Base-by-base conservation (phyloP, 306 rosid genomes). In the Leucaena leucocephala region DNA sequence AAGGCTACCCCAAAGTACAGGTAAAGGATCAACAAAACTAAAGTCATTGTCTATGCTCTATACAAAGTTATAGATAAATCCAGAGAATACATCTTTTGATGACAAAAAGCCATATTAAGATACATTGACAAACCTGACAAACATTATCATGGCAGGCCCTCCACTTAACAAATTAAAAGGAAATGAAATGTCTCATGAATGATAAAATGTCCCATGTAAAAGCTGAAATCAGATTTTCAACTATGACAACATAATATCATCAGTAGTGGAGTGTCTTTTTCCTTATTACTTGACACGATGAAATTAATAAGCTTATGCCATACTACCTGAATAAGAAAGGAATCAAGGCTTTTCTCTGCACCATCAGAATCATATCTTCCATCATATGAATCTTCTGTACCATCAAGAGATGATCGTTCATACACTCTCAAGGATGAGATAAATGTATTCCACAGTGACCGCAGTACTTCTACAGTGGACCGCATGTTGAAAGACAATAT, bases 331-430 rank as follows among this genome's bases (percentile, higher is more conserved):
- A 92, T 88, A 68, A 90, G 84, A 87, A 92, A 88, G 74, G 98
- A 91, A 68, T 94, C 98, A 72, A 94, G 93, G 88, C 92, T 91
- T 89, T 82, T 92, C 83, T 94, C 97, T 27, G 84, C 84, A 79
- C 98, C 98, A 84, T 94, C 98, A 67, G 98, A 94, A 80, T 94
- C 98, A 80, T 94, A 94, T 80, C 93, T 91, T 84, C 95, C 98
- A 21, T 91, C 98, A 66, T 81, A 86, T 39, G 96, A 88, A 83
- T 91, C 94, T 81, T 91, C 92, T 39, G 88, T 70, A 81, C 88
- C 97, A 80, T 91, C 95, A 84, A 92, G 80, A 27, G 94, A 91
- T 69, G 97, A 92, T 74, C 86, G 83, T 84, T 81, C 86, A 72
- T 89, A 92, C 42, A 92, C 97, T 68, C 84, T 80, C 62, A 92